Evolutionary conservation across 2,329 filamentous ascomycete genomes (phyloP).

Genomic region (Ceratocystis ficicola): DNA sequence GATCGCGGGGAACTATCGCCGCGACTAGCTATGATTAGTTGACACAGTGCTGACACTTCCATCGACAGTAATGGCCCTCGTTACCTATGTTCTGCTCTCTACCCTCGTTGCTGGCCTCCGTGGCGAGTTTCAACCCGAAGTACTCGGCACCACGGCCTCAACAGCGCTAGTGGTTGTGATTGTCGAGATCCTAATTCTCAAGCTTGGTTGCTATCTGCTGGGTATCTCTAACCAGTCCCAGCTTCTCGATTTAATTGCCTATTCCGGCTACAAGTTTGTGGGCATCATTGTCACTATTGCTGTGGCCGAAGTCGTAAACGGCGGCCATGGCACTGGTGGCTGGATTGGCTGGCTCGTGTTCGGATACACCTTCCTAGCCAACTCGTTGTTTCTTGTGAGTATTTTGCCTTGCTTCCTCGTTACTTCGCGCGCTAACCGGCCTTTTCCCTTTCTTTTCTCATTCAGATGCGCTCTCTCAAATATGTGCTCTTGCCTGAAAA

Average conservation of each 20-base stretch:
- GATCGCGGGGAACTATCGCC: background rate
- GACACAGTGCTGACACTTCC: conserved; percentile 2
- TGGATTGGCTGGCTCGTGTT: conserved; percentile 87
- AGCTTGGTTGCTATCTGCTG: conserved; percentile 84
- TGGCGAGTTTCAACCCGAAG: conserved; percentile 85
- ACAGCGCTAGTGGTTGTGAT: conserved; percentile 71
- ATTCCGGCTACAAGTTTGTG: conserved; percentile 97
- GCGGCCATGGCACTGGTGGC: conserved; percentile 68
- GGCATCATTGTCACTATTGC: conserved; percentile 84
- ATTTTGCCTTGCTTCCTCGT: background rate
- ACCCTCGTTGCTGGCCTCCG: conserved; percentile 80
- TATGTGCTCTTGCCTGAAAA: conserved; percentile 90
- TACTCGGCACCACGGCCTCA: conserved; percentile 79
- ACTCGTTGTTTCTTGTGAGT: conserved; percentile 84
- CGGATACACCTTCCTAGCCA: conserved; percentile 81
- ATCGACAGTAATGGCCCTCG: conserved; percentile 69
- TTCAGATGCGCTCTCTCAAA: conserved; percentile 78
- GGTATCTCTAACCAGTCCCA: conserved; percentile 91
- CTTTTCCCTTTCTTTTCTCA: background rate
- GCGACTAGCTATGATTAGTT: background rate
- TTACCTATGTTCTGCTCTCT: conserved; percentile 92
- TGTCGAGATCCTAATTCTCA: conserved; percentile 79
- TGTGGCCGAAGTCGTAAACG: conserved; percentile 63
- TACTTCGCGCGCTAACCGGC: background rate
- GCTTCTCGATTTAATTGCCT: conserved; percentile 84